Base-by-base conservation (phyloP, 2,329 filamentous ascomycete genomes). In the Helotiales sp. region DNA sequence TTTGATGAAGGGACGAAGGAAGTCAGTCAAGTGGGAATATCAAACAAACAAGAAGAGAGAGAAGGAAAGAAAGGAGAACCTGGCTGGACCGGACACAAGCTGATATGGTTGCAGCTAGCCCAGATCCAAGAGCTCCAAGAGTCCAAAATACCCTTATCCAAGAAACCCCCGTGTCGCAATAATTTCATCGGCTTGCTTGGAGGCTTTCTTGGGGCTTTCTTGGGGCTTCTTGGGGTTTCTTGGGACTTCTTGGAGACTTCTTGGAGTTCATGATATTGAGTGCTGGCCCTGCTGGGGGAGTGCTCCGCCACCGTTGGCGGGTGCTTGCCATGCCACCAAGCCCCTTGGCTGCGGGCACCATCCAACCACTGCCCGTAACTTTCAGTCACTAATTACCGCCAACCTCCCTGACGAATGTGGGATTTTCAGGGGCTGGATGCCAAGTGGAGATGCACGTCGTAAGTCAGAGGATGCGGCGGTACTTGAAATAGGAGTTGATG, bases 311-410 rank as follows among this genome's bases (percentile, higher is more conserved):
- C 59, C 26, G 43, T 61, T 50, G 59, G 47, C 40, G 43, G 22
- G 17, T 61, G 28, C 30, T 61, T 43, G 58, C 43, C 58, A 34
- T 49, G 58, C 47, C 45, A 50, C 59, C 59, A 61, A 61, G 45
- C 1, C 13, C n/a, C 59, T 61, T 61, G 59, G 59, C 59, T 50
- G 47, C 43, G 43, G 59, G 26, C 30, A 37, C 28, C 30, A 37
- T 20, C 59, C 59, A 61, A 61, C 43, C 59, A 61, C 26, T 45
- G 30, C 26, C 4, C 40, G 43, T 32, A 17, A 26, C 11, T 50
- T 15, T 37, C 32, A 61, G 28, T n/a, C 45, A 22, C 59, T 37
- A 34, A 61, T 61, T 61, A 47, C 57, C 54, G 54, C 54, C 32
- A 30, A 30, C 26, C 17, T 6, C 20, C 17, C 40, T 45, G 40